Base-by-base conservation (phyloP, 2,329 filamentous ascomycete species). In the Exophiala bonariae region DNA sequence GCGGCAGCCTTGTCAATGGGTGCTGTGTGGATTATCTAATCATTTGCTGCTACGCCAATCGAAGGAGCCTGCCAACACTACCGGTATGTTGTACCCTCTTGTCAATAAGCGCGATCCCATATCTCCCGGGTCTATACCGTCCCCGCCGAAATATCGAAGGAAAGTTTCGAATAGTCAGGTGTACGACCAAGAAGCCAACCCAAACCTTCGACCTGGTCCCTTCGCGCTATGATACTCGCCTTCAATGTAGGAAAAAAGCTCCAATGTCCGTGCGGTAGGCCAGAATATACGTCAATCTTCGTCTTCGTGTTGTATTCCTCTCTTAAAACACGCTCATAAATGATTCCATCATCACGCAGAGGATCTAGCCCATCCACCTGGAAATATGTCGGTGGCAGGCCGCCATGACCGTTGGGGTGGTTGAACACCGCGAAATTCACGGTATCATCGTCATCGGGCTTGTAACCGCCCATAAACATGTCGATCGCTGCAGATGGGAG, bases 231-330 rank as follows among this genome's bases (percentile, higher is more conserved):
- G 14, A 49, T 51, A 17, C 53, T 62, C 9, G 55, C 53, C n/a
- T 49, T 48, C 8, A 57, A 41, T 11, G 55, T 31, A 2, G 59
- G 57, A 20, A 56, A 63, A 17, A 47, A 51, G 4, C 50, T 39
- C 61, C 59, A 62, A 38, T 61, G 61, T 0, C 45, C 49, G 53
- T 67, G 65, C 1, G 63, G 61, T 17, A 64, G 36, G 3, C 65
- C 65, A 6, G 58, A 58, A 44, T 63, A 67, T 2, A 66, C 16
- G 48, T 64, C 50, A 3, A 63, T 43, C 19, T 48, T 52, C 1
- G 63, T 65, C 39, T 56, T 50, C 3, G 62, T 47, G 3, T 58
- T 60, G 41, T 19, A 47, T 42, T 40, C 47, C 23, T 58, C 44
- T n/a, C 47, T 35, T n/a, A 60, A 46, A 11, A 52, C 44, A 4